Conservation (phyloP, 805 yeast species). For the Candida xiaguanensis region DNA sequence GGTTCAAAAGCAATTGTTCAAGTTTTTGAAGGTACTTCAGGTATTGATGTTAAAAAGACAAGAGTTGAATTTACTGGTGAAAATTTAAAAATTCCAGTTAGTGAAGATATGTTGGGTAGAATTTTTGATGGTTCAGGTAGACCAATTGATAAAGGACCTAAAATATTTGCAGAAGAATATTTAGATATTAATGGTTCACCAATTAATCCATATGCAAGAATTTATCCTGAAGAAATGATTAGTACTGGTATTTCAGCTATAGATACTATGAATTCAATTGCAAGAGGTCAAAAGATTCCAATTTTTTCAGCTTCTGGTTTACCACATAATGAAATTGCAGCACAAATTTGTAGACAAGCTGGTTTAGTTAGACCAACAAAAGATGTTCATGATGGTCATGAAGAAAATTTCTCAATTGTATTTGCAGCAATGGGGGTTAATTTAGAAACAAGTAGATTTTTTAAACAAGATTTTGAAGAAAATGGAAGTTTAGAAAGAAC, state of each 20-base stretch:
- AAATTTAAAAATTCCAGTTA: conserved; percentile 86
- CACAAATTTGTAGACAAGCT: conserved; percentile 99
- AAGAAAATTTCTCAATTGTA: conserved; percentile 97
- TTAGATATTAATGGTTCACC: conserved; percentile 98
- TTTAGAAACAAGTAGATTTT: conserved; percentile 96
- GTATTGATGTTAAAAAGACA: conserved; percentile 97
- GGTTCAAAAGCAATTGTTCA: conserved; percentile 97
- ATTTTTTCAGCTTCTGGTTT: conserved; percentile 98
- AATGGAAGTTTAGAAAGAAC: conserved; percentile 98
- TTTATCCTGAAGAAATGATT: conserved; percentile 99
- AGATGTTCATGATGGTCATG: conserved; percentile 99
- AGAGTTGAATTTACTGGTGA: conserved; percentile 96
- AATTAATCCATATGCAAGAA: conserved; percentile 96
- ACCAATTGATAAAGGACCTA: conserved; percentile 97
- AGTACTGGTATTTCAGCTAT: conserved; percentile 98
- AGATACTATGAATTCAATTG: conserved; percentile 99
- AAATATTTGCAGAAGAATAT: conserved; percentile 97
- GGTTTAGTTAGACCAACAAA: conserved; percentile 98
- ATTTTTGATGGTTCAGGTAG: conserved; percentile 98
- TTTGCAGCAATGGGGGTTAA: conserved; percentile 99
- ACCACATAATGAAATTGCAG: conserved; percentile 99
- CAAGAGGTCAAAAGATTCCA: conserved; percentile 99
- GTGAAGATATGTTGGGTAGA: conserved; percentile 97
- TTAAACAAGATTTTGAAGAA: conserved; percentile 99
- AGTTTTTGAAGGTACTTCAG: conserved; percentile 98